Evolutionary conservation across 2,329 filamentous ascomycete species (phyloP).

Genomic region (Tetracladium maxilliforme): DNA sequence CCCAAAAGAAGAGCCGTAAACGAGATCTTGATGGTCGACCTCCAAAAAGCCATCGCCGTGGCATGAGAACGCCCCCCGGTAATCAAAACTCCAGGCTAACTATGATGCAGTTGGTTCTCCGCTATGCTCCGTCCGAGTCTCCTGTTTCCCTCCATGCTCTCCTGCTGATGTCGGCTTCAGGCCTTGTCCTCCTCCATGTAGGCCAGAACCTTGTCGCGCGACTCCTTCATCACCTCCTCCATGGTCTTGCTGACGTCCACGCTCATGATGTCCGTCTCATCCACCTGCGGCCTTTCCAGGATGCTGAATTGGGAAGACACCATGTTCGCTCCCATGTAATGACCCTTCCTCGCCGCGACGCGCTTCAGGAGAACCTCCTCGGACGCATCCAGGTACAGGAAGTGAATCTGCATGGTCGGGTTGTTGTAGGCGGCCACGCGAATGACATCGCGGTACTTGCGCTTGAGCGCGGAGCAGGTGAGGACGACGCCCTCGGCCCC

Average conservation of each 20-base stretch:
- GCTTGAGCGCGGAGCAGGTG: constrained; percentile 91
- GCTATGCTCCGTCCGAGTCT: too few species aligned
- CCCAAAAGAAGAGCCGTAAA: too few species aligned
- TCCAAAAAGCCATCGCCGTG: too few species aligned
- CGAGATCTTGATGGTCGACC: too few species aligned
- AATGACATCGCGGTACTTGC: constrained; percentile 90
- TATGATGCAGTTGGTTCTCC: too few species aligned
- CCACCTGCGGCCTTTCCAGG: constrained; percentile 63
- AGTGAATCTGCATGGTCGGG: constrained; percentile 66
- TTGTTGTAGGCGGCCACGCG: constrained; percentile 66
- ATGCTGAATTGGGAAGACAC: constrained; percentile 82
- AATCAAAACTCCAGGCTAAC: too few species aligned
- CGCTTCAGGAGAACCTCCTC: constrained; percentile 64
- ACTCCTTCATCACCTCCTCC: constrained; percentile 44
- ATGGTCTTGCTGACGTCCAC: constrained; percentile 50
- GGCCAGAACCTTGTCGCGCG: constrained; percentile 44
- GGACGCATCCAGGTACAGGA: constrained; percentile 75
- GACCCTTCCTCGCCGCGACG: constrained; percentile 59
- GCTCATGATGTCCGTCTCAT: constrained; percentile 58
- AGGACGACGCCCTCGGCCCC: constrained; percentile 70
- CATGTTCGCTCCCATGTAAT: constrained; percentile 96
- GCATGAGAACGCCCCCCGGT: too few species aligned
- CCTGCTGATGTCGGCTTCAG: constrained; percentile 3
- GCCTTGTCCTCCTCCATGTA: constrained; percentile 25
- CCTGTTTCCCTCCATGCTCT: too few species aligned